Evolutionary conservation across 495 filamentous ascomycete genomes (phyloP), one percentile per base, ranked within the genome.

Genomic region (Lophium mytilinum): DNA sequence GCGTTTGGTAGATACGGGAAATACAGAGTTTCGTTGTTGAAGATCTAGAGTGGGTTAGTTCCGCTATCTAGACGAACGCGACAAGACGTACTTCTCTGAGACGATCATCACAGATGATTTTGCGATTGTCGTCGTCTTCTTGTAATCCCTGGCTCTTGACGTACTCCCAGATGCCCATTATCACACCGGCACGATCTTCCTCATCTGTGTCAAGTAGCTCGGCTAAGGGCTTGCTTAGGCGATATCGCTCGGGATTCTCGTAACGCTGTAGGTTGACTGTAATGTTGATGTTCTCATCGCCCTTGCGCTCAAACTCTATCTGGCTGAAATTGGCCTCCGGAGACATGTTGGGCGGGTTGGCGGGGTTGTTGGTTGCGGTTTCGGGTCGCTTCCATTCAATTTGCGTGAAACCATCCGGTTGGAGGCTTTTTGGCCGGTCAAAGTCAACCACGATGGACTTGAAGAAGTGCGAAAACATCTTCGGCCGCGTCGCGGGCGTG

Each of bases 141-240:
- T 92, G 87, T 14, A 99, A 72, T 10, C 83, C 84, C 78, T 87
- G 88, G 18, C 87, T 79, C 57, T 86, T 85, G 60, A 95, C 86
- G 68, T 99, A 99, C 68, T 97, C 89, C 89, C 90, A 97, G 30
- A 99, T 80, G 24, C 87, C 90, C 75, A 92, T 85, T 18, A 95
- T 82, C 33, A 89, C 86, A 35, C 89, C 89, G 37, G 88, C 83
- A 11, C 89, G 81, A 14, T 91, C 91, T 50, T 90, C 94, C 65
- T 94, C 89, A 50, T 84, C 78, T 48, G 87, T 84, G 64, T 97
- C 94, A 18, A 97, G 74, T 10, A 99, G 77, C 53, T 94, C 88
- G 30, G 90, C 87, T 9, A 99, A 73, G 57, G 83, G 79, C 51
- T 82, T 82, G 68, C 82, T 90, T 33, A 97, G 74, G 58, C 81